A percentile compares a stretch with the other conserved stretches of the same genome.
Conservation (phyloP, 495 filamentous ascomycete species). For the Xylaria scruposa region DNA sequence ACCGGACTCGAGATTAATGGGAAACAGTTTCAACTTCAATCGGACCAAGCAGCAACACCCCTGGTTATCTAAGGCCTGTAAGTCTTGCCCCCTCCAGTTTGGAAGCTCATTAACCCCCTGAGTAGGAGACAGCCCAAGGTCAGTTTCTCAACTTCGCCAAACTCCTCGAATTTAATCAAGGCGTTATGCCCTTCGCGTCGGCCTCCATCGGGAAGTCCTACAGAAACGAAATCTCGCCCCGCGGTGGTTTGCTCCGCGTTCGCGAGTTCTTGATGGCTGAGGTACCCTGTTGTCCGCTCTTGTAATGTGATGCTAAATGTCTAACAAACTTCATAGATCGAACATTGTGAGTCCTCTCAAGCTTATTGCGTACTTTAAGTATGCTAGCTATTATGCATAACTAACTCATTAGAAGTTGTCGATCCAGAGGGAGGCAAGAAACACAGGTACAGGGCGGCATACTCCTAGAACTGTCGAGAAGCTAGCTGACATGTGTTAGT, state of each 20-base stretch:
- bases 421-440: constrained; percentile 74
- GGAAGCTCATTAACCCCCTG: too few relatives aligned
- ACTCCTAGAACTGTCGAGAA: too few relatives aligned
- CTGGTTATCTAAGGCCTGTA: constrained; percentile 68
- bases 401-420: constrained; percentile 48
- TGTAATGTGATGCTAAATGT: too few relatives aligned
- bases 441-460: too few relatives aligned
- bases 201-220: constrained; percentile 81
- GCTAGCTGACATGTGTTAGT: too few relatives aligned
- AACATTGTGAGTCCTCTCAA: too few relatives aligned
- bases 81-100: too few relatives aligned
- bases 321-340: too few relatives aligned
- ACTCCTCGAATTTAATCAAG: constrained; percentile 79
- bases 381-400: too few relatives aligned
- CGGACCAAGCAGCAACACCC: constrained; percentile 65
- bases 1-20: too few relatives aligned
- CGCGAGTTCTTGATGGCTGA: constrained; percentile 86
- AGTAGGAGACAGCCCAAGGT: constrained; percentile 71
- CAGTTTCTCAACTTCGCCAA: constrained; percentile 79
- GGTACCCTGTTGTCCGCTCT: too few relatives aligned
- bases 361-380: too few relatives aligned
- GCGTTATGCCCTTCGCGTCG: constrained; percentile 76
- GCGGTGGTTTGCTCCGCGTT: constrained; percentile 75
- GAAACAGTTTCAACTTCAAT: constrained; percentile 65
- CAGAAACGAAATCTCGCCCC: constrained; percentile 80